Conservation (phyloP, 768 basidiomycete genomes). For the Trametes villosa region DNA sequence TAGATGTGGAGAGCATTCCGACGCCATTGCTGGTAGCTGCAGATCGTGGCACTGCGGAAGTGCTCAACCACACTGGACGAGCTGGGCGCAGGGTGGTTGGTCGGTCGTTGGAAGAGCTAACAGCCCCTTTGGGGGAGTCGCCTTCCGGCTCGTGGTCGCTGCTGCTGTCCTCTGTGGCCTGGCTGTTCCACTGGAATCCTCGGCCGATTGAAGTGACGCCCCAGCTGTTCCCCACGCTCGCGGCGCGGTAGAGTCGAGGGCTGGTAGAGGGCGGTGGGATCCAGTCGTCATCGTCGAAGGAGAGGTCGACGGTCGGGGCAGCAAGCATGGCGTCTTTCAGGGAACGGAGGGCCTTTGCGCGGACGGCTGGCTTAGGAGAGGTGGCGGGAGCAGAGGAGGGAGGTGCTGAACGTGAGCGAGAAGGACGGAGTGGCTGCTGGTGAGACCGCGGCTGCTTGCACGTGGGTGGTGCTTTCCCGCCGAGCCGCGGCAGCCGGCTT, state of each 20-base stretch:
- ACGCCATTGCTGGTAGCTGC: slow-evolving; percentile 15
- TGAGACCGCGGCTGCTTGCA: slow-evolving; percentile 24
- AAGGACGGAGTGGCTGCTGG: slow-evolving; percentile 25
- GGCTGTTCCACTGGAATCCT: slow-evolving; percentile 74
- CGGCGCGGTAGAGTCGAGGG: slow-evolving; percentile 54
- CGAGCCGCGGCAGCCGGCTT: slow-evolving; percentile 21
- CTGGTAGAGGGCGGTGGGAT: slow-evolving; percentile 50
- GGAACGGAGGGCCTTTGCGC: slow-evolving; percentile 20
- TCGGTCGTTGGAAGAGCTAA: slow-evolving; percentile 7
- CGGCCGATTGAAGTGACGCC: slow-evolving; percentile 84
- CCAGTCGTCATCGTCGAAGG: slow-evolving; percentile 75
- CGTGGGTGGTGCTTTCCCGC: slow-evolving; percentile 25
- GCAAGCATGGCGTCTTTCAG: slow-evolving; percentile 34
- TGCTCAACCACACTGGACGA: slow-evolving; percentile 27
- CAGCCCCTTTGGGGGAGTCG: slow-evolving; percentile 8
- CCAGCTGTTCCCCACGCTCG: slow-evolving; percentile 80
- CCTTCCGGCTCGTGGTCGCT: slow-evolving; percentile 20
- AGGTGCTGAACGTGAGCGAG: slow-evolving; percentile 36
- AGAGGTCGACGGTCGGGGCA: slow-evolving; percentile 58
- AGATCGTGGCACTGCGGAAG: slow-evolving; percentile 24
- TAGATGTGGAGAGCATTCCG: slow-evolving; percentile 19
- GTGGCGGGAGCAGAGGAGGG: slow-evolving; percentile 27
- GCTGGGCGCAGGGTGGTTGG: slow-evolving; percentile 16
- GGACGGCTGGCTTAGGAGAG: slow-evolving; percentile 5
- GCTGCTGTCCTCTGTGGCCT: slow-evolving; percentile 36